Conservation (phyloP, 495 filamentous ascomycete genomes). For the Barbatosphaeria neglecta region DNA sequence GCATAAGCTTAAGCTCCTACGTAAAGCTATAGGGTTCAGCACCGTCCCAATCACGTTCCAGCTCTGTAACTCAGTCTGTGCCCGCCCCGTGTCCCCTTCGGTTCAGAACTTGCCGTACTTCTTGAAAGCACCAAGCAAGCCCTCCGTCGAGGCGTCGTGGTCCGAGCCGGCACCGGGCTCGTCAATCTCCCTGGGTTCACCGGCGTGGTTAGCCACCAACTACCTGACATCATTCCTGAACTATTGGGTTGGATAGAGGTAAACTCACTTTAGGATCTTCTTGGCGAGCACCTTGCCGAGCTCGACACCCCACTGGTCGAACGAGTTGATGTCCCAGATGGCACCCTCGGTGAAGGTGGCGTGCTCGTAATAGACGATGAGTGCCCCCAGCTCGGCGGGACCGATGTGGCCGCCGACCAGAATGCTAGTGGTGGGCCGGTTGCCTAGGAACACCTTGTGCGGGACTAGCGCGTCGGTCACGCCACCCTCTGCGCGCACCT, state of each 20-base stretch:
- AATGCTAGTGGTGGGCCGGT: constrained; percentile 91
- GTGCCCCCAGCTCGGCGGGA: constrained; percentile 79
- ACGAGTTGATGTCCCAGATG: constrained; percentile 98
- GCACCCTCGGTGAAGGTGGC: constrained; percentile 95
- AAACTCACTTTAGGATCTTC: constrained; percentile 54
- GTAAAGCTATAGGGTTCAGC: too few species aligned
- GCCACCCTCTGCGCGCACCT: constrained; percentile 74
- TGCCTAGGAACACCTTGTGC: constrained; percentile 99
- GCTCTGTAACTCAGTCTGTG: too few species aligned
- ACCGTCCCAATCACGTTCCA: too few species aligned
- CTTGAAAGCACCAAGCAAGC: constrained; percentile 76
- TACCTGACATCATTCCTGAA: not conserved
- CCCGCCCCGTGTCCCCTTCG: too few species aligned
- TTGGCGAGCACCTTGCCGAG: constrained; percentile 92
- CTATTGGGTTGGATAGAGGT: not conserved
- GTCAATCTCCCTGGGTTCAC: constrained; percentile 46
- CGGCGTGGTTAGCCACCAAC: not conserved
- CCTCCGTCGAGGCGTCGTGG: constrained; percentile 81
- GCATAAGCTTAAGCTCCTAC: too few species aligned
- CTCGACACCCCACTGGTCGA: constrained; percentile 99
- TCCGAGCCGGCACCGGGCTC: constrained; percentile 50
- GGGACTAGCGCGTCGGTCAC: constrained; percentile 72
- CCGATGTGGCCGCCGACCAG: constrained; percentile 84
- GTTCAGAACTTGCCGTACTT: constrained; percentile 22
- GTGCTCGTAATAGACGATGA: constrained; percentile 99